Evolutionary conservation across 352 stramenopile genomes (phyloP), one percentile per base, ranked within the genome.

Genomic region (Pythium guiyangense): DNA sequence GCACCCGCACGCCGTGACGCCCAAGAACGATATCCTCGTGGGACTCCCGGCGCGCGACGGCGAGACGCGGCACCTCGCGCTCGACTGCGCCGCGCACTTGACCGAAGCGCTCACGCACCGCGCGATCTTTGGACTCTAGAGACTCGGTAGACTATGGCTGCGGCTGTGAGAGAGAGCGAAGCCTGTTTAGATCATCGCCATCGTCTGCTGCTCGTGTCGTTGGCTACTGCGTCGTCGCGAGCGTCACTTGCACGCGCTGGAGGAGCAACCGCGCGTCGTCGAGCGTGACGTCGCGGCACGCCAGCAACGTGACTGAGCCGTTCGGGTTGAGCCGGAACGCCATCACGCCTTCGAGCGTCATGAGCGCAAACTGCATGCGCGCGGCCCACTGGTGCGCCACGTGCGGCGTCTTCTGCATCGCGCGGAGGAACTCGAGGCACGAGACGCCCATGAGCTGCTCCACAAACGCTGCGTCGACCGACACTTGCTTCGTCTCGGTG

Each of bases 1-100:
- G 84, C 69, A 89, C 49, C 84, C 84, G 20, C 60, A 68, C 51
- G 65, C 78, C 14, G 77, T 68, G 35, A 92, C 84, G 26, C 84
- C 84, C 10, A 94, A 94, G 72, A 94, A 94, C 63, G 81, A 94
- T 55, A 71, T 94, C 29, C 53, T 94, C 20, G 81, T 94, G 34
- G 84, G 84, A 6, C 68, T 88, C n/a, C 84, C 84, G 22, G 29
- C 57, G n/a, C 37, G 57, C n/a, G 26, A 50, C n/a, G 48, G 34
- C 37, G 40, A 40, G 4, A 48, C 45, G 17, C 64, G 60, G 45
- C 29, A 56, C 2, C 72, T 81, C 18, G 26, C 57, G 25, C 70
- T 79, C 15, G 35, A 52, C 12, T 81, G 71, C 40, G 57, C 76
- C 43, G 48, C 52, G 12, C 54, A 29, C 18, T 34, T 78, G 22